Evolutionary conservation across 75 land plant species (phyloP).

Genomic region (Sequoia sempervirens): DNA sequence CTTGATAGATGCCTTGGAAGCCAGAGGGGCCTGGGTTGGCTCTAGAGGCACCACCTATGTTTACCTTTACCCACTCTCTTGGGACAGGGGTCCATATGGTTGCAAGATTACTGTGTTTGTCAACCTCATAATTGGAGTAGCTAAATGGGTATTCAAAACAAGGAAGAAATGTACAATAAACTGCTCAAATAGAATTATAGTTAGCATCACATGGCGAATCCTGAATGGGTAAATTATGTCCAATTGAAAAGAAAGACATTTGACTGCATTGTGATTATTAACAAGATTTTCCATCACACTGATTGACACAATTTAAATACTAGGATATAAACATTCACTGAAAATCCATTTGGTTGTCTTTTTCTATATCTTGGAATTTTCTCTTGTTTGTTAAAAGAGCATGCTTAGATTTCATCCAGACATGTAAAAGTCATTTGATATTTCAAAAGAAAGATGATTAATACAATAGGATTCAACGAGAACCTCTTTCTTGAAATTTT

Average conservation of each 20-base stretch:
- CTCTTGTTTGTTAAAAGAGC: not conserved
- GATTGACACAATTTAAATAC: not conserved
- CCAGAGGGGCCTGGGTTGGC: not conserved
- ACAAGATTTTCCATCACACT: not conserved
- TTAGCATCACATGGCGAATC: not conserved
- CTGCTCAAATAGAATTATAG: not conserved
- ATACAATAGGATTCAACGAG: not conserved
- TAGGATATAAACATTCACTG: not conserved
- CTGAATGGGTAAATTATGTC: not conserved
- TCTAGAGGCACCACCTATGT: not conserved
- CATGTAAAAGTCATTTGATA: not conserved
- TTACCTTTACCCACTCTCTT: not conserved
- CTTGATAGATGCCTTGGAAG: not conserved
- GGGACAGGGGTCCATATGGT: not conserved
- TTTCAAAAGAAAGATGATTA: not conserved
- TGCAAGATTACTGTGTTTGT: not conserved
- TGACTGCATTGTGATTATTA: not conserved
- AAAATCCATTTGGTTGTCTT: not conserved
- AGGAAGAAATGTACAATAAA: not conserved
- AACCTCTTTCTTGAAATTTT: not conserved
- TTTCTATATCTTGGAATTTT: not conserved
- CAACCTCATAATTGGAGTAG: not conserved
- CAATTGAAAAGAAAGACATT: not conserved
- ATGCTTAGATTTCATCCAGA: not conserved
- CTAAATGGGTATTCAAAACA: not conserved